Percentiles rank a stretch among this genome's conserved stretches.
These are phyloP conservation scores for Kluyveromyces starmeri DNA, from an alignment of 805 yeast species.

Conservation along the genomic window DNA sequence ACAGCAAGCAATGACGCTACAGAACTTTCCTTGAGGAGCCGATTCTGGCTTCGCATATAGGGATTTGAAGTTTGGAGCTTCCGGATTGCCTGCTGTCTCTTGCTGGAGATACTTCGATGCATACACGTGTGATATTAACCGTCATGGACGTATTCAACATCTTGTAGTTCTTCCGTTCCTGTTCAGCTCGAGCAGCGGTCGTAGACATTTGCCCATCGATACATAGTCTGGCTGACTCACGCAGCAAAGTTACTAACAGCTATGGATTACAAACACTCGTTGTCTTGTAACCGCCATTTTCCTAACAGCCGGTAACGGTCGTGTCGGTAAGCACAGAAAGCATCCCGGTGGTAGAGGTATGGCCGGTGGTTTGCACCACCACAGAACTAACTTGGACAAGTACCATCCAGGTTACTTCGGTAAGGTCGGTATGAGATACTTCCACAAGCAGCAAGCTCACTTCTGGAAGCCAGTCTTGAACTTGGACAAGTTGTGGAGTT, in stretches of 20 bases:
- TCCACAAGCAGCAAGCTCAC: constrained; percentile 90
- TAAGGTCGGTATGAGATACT: constrained; percentile 99
- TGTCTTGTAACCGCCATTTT: too few relatives aligned
- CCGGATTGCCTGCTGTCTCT: too few relatives aligned
- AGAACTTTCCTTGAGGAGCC: too few relatives aligned
- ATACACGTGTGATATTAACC: not conserved
- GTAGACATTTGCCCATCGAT: too few relatives aligned
- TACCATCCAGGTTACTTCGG: constrained; percentile 99
- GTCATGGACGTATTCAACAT: constrained; percentile 3
- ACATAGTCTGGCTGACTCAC: too few relatives aligned
- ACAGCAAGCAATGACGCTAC: too few relatives aligned
- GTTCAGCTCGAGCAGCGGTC: constrained; percentile 2
- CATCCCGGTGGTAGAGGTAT: constrained; percentile 99
- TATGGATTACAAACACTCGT: too few relatives aligned
- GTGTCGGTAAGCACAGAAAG: constrained; percentile 99
- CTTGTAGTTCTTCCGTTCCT: constrained; percentile 2
- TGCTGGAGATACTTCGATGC: too few relatives aligned
- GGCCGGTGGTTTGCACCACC: constrained; percentile 99
- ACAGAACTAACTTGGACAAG: constrained; percentile 99
- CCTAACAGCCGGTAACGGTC: constrained; percentile 96
- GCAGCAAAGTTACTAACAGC: too few relatives aligned
- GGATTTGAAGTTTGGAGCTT: too few relatives aligned
- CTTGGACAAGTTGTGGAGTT: constrained; percentile 98
- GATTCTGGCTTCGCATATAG: too few relatives aligned
- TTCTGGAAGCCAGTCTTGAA: constrained; percentile 98